Conservation (phyloP, 805 yeast genomes). For the Candida golubevii region DNA sequence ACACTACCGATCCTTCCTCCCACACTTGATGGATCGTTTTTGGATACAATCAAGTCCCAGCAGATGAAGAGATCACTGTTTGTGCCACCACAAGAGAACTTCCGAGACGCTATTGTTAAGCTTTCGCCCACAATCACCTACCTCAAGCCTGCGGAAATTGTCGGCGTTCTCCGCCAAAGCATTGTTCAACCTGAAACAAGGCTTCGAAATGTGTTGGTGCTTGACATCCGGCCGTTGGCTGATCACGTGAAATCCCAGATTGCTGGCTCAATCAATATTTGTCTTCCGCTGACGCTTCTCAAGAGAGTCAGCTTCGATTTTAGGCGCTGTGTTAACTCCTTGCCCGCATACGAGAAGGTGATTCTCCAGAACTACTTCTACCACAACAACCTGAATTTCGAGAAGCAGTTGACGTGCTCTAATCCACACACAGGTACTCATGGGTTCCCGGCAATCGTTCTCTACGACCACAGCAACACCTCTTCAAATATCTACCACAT, state of each 20-base stretch:
- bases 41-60: conserved; percentile 19
- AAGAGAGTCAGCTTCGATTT: conserved; percentile 71
- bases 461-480: conserved; percentile 47
- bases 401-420: not conserved
- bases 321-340: conserved; percentile 54
- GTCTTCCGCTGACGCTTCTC: conserved; percentile 85
- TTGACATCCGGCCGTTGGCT: conserved; percentile 80
- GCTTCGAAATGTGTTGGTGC: conserved; percentile 35
- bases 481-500: conserved; percentile 43
- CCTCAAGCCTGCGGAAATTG: conserved; percentile 14
- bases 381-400: conserved; percentile 9
- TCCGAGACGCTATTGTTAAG: conserved; percentile 19
- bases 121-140: conserved; percentile 21
- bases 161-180: conserved; percentile 11
- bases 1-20: conserved; percentile 12
- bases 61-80: conserved; percentile 22
- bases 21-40: conserved; percentile 13
- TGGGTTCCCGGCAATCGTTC: conserved; percentile 37
- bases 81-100: conserved; percentile 19
- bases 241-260: conserved; percentile 63
- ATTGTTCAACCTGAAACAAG: conserved; percentile 4
- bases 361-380: conserved; percentile 36
- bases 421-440: conserved; percentile 13
- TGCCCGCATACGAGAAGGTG: conserved; percentile 49
- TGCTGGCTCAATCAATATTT: conserved; percentile 62